Conservation (phyloP, 371 early-diverging fungal species). For the Scutellospora calospora region DNA sequence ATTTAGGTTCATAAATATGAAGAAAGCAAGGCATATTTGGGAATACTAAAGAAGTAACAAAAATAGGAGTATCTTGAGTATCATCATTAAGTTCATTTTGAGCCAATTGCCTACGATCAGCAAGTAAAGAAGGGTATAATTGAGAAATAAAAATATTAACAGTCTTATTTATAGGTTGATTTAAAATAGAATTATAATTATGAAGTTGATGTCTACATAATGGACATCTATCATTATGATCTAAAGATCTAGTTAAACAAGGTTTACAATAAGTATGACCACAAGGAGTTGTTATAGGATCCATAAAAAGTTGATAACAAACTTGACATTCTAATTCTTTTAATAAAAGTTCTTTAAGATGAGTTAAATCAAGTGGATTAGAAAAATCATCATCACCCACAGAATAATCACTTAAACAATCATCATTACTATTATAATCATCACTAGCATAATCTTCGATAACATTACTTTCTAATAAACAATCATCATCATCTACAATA, state of each 20-base stretch:
- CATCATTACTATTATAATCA: too few relatives aligned
- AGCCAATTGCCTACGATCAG: neutral
- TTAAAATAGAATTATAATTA: constrained; percentile 49
- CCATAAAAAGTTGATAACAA: constrained; percentile 60
- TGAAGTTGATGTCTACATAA: constrained; percentile 57
- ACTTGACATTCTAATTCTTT: constrained; percentile 67
- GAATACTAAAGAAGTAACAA: constrained; percentile 68
- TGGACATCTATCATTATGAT: constrained; percentile 56
- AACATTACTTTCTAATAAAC: too few relatives aligned
- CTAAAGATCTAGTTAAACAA: constrained; percentile 64
- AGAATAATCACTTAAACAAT: neutral
- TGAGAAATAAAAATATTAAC: constrained; percentile 7
- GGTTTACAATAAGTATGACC: constrained; percentile 76
- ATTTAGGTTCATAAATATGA: constrained; percentile 72
- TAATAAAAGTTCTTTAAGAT: constrained; percentile 41
- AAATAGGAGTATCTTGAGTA: constrained; percentile 62
- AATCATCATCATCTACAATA: too few relatives aligned
- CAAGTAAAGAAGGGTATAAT: constrained; percentile 25
- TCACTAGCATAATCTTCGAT: too few relatives aligned
- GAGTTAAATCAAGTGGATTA: neutral
- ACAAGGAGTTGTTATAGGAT: constrained; percentile 72
- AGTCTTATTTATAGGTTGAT: constrained; percentile 42
- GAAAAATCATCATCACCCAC: neutral
- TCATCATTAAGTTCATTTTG: constrained; percentile 34
- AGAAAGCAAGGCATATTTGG: constrained; percentile 71